Conservation (phyloP, 345 rosid species). For the Clarkia xantiana region DNA sequence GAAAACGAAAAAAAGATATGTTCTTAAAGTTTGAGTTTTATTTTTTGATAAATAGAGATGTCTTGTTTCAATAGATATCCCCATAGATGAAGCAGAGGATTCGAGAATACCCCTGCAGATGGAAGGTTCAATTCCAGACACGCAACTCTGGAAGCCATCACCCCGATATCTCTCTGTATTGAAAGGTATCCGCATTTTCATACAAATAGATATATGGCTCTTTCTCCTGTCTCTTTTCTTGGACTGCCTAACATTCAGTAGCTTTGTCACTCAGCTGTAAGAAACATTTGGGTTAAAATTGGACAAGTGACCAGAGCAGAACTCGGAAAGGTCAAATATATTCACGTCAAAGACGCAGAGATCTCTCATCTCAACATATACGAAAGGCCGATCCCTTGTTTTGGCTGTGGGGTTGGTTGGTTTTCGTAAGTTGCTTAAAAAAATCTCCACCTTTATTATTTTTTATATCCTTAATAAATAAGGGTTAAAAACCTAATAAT, state of each 20-base stretch:
- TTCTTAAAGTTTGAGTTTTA: not conserved
- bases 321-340: slow-evolving; percentile 49
- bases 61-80: slow-evolving; percentile 19
- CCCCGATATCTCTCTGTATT: slow-evolving; percentile 32
- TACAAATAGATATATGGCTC: slow-evolving; percentile 15
- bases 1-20: no score
- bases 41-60: not conserved
- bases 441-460: not conserved
- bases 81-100: slow-evolving; percentile 19
- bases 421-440: slow-evolving; percentile 59
- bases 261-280: not conserved
- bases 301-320: slow-evolving; percentile 35
- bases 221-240: not conserved
- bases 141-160: slow-evolving; percentile 62
- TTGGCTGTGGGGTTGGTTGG: slow-evolving; percentile 97
- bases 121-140: slow-evolving; percentile 37
- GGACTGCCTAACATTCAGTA: not conserved
- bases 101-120: slow-evolving; percentile 38
- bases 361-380: slow-evolving; percentile 46
- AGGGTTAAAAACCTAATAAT: no score
- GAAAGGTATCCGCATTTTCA: slow-evolving; percentile 35
- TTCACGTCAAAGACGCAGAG: slow-evolving; percentile 50
- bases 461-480: not conserved
- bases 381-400: slow-evolving; percentile 88
- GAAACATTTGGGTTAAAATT: slow-evolving; percentile 3